Conservation (phyloP, 768 basidiomycete species). For the Tulasnella sp. region DNA sequence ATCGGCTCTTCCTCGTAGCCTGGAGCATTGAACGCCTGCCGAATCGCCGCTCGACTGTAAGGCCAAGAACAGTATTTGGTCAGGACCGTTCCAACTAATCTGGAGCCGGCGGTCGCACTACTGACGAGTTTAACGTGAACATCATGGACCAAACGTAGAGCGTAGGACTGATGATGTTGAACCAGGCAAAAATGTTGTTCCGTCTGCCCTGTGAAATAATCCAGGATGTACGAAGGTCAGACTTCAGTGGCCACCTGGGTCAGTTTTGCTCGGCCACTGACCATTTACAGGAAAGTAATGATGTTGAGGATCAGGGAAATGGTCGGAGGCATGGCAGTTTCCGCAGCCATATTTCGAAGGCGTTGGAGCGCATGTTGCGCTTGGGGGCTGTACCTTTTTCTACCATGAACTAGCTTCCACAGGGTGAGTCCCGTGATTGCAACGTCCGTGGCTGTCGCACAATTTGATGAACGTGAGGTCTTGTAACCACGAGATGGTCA, state of each 20-base stretch:
- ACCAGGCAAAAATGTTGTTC: not conserved
- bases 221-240: not conserved
- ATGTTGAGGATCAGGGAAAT: not conserved
- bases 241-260: too few species aligned
- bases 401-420: too few species aligned
- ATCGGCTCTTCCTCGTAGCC: not conserved
- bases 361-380: too few species aligned
- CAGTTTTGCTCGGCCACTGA: too few species aligned
- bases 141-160: slow-evolving; percentile 2
- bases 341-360: too few species aligned
- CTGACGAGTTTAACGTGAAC: slow-evolving; percentile 14
- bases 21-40: not conserved
- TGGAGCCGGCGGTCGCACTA: not conserved
- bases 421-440: too few species aligned
- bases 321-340: slow-evolving; percentile 9
- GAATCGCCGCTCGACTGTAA: not conserved
- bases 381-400: too few species aligned
- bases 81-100: not conserved
- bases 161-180: not conserved
- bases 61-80: too few species aligned
- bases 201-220: not conserved
- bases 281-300: not conserved
- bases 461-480: too few species aligned
- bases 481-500: too few species aligned
- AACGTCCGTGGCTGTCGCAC: too few species aligned